Base-by-base conservation (phyloP, 352 stramenopile genomes). In the Phytophthora boehmeriae region DNA sequence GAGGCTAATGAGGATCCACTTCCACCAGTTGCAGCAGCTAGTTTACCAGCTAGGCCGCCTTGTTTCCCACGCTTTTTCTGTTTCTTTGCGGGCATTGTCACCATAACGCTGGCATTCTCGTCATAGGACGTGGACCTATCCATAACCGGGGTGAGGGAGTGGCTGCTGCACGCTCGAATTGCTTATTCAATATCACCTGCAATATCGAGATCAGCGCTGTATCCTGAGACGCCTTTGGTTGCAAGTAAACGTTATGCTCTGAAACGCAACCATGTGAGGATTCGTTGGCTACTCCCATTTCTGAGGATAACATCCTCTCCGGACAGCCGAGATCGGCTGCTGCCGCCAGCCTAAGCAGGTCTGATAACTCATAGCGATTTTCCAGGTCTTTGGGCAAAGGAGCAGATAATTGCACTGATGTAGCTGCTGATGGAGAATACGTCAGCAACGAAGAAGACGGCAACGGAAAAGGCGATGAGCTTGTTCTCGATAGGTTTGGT, bases 341-440 rank as follows among this genome's bases (percentile, higher is more conserved):
- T 8, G 76, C 75, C 13, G 77, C 81, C 28, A 90, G 75, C 23
- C 70, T 69, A 9, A 88, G 70, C 47, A 90, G 54, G 36, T 90
- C 78, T 10, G 71, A 63, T 23, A 88, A 54, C 32, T 76, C 78
- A 49, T 86, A 90, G 8, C 71, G 68, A 53, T 73, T 80, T 16
- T 47, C 61, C 16, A 70, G 32, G 8, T 71, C 34, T 23, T 69
- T 73, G 10, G 47, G 46, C 8, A 50, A 30, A 1, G 59, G 53
- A 28, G 44, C 35, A 34, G 44, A 22, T 17, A 73, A 30, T 14
- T 62, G 52, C 32, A 50, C n/a, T 10, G 36, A 51, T 38, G 58
- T 20, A 8, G 25, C 48, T 41, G 25, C 3, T 30, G 25, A 6
- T 30, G 25, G 16, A 8, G 53, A 8, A 46, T 55, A 51, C 3